These are phyloP conservation scores for Salix caprea DNA, from an alignment of 345 rosid species.

Conservation along the genomic window DNA sequence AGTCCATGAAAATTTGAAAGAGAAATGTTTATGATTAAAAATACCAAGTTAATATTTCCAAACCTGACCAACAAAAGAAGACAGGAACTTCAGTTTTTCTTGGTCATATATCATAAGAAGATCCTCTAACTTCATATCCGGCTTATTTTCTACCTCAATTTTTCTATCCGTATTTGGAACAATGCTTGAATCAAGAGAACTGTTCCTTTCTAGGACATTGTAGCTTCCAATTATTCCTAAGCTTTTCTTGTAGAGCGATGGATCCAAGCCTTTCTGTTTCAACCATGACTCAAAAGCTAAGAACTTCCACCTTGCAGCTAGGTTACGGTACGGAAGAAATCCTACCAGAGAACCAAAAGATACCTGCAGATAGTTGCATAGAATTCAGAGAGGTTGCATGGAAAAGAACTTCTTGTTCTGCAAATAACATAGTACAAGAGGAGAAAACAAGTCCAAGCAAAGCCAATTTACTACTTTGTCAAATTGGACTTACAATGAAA, in stretches of 20 bases:
- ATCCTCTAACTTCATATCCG: constrained; percentile 79
- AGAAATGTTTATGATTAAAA: constrained; percentile 6
- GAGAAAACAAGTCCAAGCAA: background rate
- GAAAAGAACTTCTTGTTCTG: constrained; percentile 8
- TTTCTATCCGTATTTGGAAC: constrained; percentile 32
- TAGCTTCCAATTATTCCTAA: constrained; percentile 63
- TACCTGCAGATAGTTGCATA: constrained; percentile 44
- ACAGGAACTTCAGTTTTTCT: constrained; percentile 78
- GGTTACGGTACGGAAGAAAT: constrained; percentile 81
- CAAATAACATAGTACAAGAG: constrained; percentile 4
- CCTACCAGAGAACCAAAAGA: constrained; percentile 84
- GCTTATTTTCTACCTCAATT: constrained; percentile 39
- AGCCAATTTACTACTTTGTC: background rate
- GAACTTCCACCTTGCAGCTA: constrained; percentile 76
- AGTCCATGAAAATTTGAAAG: background rate
- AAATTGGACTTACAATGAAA: constrained; percentile 57
- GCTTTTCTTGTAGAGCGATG: constrained; percentile 60
- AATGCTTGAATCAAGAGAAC: constrained; percentile 31
- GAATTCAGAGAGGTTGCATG: constrained; percentile 1
- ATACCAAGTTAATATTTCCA: constrained; percentile 16
- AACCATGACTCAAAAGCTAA: constrained; percentile 93
- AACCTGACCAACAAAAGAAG: constrained; percentile 91
- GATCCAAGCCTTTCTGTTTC: constrained; percentile 81
- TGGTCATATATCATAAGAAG: constrained; percentile 73
- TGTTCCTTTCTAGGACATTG: constrained; percentile 35